phyloP scores from a whole-genome alignment of 768 basidiomycete genomes.

The Mycena rosella region DNA sequence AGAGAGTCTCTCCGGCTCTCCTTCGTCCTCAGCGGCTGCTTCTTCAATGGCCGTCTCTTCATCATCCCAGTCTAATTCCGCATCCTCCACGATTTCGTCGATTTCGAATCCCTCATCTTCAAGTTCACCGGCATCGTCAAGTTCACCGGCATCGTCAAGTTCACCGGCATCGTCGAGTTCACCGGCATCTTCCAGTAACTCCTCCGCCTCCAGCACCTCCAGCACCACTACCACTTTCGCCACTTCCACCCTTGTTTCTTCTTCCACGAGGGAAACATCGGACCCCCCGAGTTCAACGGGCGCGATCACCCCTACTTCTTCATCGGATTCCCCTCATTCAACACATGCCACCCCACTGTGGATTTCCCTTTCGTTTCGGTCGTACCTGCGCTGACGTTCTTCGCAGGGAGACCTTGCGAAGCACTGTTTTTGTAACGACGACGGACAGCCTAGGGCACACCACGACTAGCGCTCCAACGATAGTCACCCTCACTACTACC shows the following conservation, averaged over 20 bases:
- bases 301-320: too few species aligned
- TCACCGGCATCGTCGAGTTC: not conserved
- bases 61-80: not conserved
- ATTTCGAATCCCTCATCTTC: too few species aligned
- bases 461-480: conserved; percentile 64
- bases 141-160: not conserved
- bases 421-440: conserved; percentile 67
- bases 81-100: not conserved
- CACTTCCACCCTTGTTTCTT: not conserved
- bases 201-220: conserved; percentile 35
- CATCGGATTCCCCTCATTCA: too few species aligned
- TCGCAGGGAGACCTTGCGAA: conserved; percentile 65
- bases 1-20: conserved; percentile 33
- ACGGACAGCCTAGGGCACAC: conserved; percentile 68
- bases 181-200: too few species aligned
- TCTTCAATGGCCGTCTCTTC: not conserved
- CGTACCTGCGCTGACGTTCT: conserved; percentile 26
- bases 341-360: conserved; percentile 29
- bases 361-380: conserved; percentile 21
- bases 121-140: not conserved
- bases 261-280: not conserved
- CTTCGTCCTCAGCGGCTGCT: conserved; percentile 34
- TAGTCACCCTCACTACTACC: conserved; percentile 68
- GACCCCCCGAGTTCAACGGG: not conserved
- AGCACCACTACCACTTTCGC: conserved; percentile 27